Base-by-base conservation (phyloP, 768 basidiomycete genomes). In the Mycena galericulata region DNA sequence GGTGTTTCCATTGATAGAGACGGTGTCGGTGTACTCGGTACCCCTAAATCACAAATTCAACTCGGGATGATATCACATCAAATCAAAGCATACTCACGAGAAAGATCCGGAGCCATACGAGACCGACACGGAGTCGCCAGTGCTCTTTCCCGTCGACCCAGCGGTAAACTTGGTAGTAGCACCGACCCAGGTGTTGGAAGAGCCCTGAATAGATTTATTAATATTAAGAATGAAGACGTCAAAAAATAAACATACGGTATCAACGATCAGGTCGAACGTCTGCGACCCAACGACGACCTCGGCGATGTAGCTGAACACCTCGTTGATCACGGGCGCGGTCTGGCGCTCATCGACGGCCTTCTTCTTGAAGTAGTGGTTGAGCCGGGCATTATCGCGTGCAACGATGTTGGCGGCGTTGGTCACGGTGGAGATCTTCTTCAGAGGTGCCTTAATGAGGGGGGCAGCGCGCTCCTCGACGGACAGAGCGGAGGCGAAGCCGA, bases 261-360 rank as follows among this genome's bases (percentile, higher is more conserved):
- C 59, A 47, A 60, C 43, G 47, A 60, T 60, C 34, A 60, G 32
- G 22, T 60, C 29, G 46, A 60, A 60, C n/a, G 59, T 60, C 59
- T 60, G 59, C 27, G 51, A 53, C 15, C 51, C 51, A 32, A 53
- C 51, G 51, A 22, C n/a, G 51, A 30, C 34, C 29, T 34, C 51
- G 11, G 51, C 51, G 24, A 53, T 53, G 51, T 53, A 53, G 30
- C 51, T 53, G 51, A 53, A 53, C 8, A 53, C 15, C 29, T 53
- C 51, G 51, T 53, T 53, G 51, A 53, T 53, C 51, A 32, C 41
- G 41, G 41, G 41, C 41, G 41, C 51, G 18, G 51, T 32, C 3
- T 29, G 14, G 24, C 20, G 51, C 51, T 53, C 29, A n/a, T 12
- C 20, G 26, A 53, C 51, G 50, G 50, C 10, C 30, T 7, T 53